Percentiles rank a stretch among this genome's conserved stretches.
Conservation (phyloP, 1,284 basidiomycete species). For the Mycosarcoma mackinlayi region DNA sequence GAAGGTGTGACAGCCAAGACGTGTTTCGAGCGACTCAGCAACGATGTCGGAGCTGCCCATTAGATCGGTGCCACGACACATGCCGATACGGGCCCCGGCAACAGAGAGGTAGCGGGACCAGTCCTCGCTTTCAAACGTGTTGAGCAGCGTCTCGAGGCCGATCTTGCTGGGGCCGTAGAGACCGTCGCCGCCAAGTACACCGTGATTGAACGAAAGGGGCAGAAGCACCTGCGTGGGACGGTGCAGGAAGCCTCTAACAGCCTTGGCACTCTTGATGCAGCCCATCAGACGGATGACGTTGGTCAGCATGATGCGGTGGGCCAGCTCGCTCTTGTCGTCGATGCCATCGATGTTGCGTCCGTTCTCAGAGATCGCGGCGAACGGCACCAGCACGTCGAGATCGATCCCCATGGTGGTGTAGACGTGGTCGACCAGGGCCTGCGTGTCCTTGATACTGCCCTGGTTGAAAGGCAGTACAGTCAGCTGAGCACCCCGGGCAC, state of each 20-base stretch:
- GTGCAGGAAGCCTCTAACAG: conserved; percentile 91
- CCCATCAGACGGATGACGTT: conserved; percentile 94
- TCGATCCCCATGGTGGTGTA: conserved; percentile 93
- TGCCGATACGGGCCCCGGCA: conserved; percentile 97
- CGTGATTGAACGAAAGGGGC: conserved; percentile 96
- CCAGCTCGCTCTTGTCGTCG: conserved; percentile 96
- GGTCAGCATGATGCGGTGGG: conserved; percentile 84
- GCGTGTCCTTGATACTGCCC: conserved; percentile 95
- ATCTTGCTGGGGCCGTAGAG: conserved; percentile 99
- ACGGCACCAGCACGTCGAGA: conserved; percentile 96
- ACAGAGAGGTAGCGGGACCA: conserved; percentile 99
- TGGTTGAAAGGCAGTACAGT: conserved; percentile 99
- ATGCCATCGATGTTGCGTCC: conserved; percentile 96
- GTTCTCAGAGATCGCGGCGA: conserved; percentile 97
- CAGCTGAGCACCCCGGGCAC: conserved; percentile 90
- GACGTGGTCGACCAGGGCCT: conserved; percentile 92
- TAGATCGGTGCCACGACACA: conserved; percentile 83
- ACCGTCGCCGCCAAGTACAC: conserved; percentile 96
- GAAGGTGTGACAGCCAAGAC: conserved; percentile 94
- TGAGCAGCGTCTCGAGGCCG: conserved; percentile 95
- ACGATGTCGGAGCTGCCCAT: conserved; percentile 96
- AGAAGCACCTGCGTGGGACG: conserved; percentile 97
- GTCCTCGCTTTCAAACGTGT: conserved; percentile 88
- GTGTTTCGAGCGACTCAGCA: conserved; percentile 86
- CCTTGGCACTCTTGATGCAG: conserved; percentile 97